A percentile compares a stretch with the other conserved stretches of the same genome.
Evolutionary conservation across 2,329 filamentous ascomycete species (phyloP).

Genomic region (Trichoderma simmonsii): DNA sequence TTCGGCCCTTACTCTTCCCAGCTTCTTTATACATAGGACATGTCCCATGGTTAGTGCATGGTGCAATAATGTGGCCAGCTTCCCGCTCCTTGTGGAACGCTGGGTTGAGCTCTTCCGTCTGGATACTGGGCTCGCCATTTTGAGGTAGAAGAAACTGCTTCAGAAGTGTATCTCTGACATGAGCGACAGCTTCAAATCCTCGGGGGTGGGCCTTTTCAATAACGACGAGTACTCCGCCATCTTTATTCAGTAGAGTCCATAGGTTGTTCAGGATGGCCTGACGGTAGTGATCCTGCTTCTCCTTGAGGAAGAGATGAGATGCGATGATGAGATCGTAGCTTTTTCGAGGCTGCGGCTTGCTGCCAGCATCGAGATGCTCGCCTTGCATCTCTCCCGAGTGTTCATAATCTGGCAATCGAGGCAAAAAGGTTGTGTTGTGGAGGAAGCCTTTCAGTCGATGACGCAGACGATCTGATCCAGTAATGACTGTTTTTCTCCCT

Average conservation of each 20-base stretch:
- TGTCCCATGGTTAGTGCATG: constrained; percentile 82
- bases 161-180: constrained; percentile 75
- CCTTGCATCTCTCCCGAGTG: constrained; percentile 60
- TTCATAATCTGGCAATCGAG: constrained; percentile 83
- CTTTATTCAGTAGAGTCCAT: constrained; percentile 79
- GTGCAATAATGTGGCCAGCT: constrained; percentile 62
- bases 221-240: constrained; percentile 82
- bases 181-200: constrained; percentile 89
- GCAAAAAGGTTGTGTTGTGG: constrained; percentile 87
- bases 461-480: constrained; percentile 71
- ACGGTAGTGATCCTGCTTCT: constrained; percentile 72
- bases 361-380: constrained; percentile 56
- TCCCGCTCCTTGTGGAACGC: constrained; percentile 47
- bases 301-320: constrained; percentile 74
- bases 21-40: constrained; percentile 85
- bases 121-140: constrained; percentile 34
- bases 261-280: constrained; percentile 81
- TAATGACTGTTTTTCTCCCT: constrained; percentile 77
- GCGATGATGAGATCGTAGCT: constrained; percentile 87
- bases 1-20: constrained; percentile 69
- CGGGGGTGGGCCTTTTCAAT: constrained; percentile 88
- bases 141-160: constrained; percentile 64
- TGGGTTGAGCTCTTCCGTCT: constrained; percentile 39
- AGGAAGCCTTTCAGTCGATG: constrained; percentile 73
- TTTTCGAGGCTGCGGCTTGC: constrained; percentile 61